Conservation (phyloP, 1,139 yeast species). For the Geotrichum armillariae region DNA sequence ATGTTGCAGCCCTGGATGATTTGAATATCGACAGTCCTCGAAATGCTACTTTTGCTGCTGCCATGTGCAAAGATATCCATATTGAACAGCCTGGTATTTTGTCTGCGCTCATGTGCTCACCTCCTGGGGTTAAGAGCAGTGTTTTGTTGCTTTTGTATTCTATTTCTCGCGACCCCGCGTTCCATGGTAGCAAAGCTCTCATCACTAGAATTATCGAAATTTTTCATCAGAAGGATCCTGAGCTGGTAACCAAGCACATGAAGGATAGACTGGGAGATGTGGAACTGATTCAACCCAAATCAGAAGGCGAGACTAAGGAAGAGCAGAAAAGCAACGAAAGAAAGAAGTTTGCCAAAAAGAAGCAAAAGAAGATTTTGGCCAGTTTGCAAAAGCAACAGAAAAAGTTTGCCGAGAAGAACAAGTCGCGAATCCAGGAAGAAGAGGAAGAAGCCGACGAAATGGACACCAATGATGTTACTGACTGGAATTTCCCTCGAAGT, state of each 20-base stretch:
- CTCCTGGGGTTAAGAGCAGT: not conserved
- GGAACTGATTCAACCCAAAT: conserved; percentile 12
- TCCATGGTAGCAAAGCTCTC: conserved; percentile 19
- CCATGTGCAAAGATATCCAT: conserved; percentile 18
- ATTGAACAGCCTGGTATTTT: conserved; percentile 11
- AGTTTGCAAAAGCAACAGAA: conserved; percentile 73
- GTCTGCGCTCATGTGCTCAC: not conserved
- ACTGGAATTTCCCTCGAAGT: conserved; percentile 76
- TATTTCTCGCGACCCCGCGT: conserved; percentile 9
- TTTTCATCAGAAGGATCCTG: conserved; percentile 21
- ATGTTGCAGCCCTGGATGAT: conserved; percentile 50
- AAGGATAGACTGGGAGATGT: conserved; percentile 10
- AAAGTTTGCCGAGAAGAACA: conserved; percentile 55
- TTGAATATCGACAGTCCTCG: conserved; percentile 22
- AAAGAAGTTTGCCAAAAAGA: conserved; percentile 55
- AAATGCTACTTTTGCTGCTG: conserved; percentile 18
- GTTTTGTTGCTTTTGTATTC: conserved; percentile 6
- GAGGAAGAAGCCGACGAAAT: conserved; percentile 42
- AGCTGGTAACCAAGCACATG: conserved; percentile 15
- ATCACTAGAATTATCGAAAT: conserved; percentile 24
- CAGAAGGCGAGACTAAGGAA: conserved; percentile 18
- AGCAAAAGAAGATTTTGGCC: conserved; percentile 72
- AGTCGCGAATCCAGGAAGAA: conserved; percentile 31
- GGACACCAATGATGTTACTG: conserved; percentile 42
- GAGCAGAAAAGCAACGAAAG: conserved; percentile 23